phyloP scores from a whole-genome alignment of 2,329 filamentous ascomycete genomes.

The Scedosporium boydii region DNA sequence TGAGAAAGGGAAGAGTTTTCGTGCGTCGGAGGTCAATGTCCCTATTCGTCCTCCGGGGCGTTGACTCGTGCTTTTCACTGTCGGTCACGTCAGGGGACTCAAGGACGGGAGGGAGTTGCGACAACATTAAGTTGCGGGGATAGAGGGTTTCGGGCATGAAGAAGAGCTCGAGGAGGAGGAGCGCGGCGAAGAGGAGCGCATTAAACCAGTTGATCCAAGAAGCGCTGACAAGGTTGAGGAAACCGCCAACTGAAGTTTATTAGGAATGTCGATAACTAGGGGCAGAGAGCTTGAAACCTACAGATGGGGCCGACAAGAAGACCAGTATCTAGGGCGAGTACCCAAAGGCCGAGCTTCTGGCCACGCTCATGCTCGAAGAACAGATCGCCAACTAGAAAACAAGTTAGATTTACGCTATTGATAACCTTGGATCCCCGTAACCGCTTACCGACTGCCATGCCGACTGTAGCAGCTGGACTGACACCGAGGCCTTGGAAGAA shows the following conservation, averaged over 20 bases:
- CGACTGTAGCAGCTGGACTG: conserved; percentile 42
- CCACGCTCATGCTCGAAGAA: conserved; percentile 49
- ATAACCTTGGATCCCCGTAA: background rate
- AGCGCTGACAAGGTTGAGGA: conserved; percentile 34
- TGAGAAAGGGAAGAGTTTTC: conserved; percentile 32
- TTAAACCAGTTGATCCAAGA: conserved; percentile 46
- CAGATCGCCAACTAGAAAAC: conserved; percentile 32
- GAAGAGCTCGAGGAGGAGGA: conserved; percentile 36
- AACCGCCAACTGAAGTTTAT: conserved; percentile 32
- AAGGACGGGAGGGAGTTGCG: conserved; percentile 6
- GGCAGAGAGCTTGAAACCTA: background rate
- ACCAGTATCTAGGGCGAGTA: conserved; percentile 44
- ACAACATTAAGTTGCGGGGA: conserved; percentile 39
- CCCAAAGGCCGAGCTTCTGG: conserved; percentile 46
- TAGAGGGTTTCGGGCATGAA: conserved; percentile 49
- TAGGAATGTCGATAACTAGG: too few relatives aligned
- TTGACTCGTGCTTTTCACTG: conserved; percentile 8
- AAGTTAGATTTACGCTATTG: background rate
- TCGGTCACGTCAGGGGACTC: background rate
- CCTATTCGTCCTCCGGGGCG: conserved; percentile 6
- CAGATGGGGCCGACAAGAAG: conserved; percentile 30
- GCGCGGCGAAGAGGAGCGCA: conserved; percentile 39
- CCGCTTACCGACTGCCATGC: conserved; percentile 34
- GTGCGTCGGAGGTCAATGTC: conserved; percentile 23
- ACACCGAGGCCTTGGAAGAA: conserved; percentile 50